Base-by-base conservation (phyloP, 1,139 yeast genomes). In the Candida sanyaensis region DNA sequence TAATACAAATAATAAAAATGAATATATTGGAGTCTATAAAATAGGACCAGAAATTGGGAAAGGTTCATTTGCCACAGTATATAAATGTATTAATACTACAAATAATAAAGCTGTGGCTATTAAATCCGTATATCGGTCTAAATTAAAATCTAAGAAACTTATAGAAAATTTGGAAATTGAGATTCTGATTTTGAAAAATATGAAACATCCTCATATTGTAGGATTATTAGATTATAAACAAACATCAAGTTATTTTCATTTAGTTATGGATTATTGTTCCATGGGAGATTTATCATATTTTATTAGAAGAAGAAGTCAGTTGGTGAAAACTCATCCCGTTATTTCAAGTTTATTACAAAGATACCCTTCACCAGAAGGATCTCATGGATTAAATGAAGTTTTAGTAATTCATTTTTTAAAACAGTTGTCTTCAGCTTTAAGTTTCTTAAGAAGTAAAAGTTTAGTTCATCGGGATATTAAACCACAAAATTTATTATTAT, bases 221-320 rank as follows among this genome's bases (percentile, higher is more conserved):
- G 86, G 87, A 11, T 73, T 93, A 44, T 68, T 88, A 48, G 98
- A 92, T 60, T 90, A 89, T 63, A 83, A 85, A 52, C 87, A 89
- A 60, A 87, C 96, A 0, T 65, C 82, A 9, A 73, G 87, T 9
- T 90, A 92, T 66, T 89, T 91, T 69, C 95, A 90, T 66, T 73
- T 93, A 55, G 83, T 92, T n/a, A 93, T 93, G 98, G 98, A 93
- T 64, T 93, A 90, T 68, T 93, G 99, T 64, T 85, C 97, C 0
- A 75, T 93, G 66, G 99, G 99, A 8, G 99, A 93, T 68, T 76
- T 93, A 52, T 88, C 96, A 0, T 89, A 84, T 61, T 86, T 93
- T 58, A 91, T 93, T 47, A 81, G 89, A 59, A 84, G 83, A 63
- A 79, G 93, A 60, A 80, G 80, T 54, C 91, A 87, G 61, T 71